Conservation (phyloP, 164 flowering plant genomes). For the Buxus sempervirens region DNA sequence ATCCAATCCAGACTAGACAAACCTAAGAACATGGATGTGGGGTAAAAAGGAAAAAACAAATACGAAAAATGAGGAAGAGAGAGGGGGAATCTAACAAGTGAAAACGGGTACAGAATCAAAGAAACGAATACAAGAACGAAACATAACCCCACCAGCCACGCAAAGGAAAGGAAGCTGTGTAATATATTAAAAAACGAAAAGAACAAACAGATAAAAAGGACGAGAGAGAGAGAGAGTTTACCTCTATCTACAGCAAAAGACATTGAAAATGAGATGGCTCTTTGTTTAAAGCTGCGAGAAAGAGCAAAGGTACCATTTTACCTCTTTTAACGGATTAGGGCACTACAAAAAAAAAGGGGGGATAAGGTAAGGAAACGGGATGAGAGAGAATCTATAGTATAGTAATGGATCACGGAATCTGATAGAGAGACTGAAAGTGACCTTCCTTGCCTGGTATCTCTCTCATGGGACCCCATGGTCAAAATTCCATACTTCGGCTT, state of each 20-base stretch:
- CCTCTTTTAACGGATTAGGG: too few relatives aligned
- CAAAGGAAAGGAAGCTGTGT: slow-evolving; percentile 4
- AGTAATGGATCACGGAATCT: too few relatives aligned
- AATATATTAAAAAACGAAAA: slow-evolving; percentile 2
- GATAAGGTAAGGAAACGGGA: too few relatives aligned
- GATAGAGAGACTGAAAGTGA: too few relatives aligned
- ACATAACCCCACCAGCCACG: slow-evolving; percentile 20
- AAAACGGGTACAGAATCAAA: slow-evolving; percentile 16
- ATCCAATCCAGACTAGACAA: slow-evolving; percentile 63
- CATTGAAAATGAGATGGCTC: slow-evolving; percentile 10
- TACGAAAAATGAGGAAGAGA: neutral
- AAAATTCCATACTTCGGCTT: too few relatives aligned
- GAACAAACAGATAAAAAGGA: neutral
- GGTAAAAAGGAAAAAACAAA: slow-evolving; percentile 4
- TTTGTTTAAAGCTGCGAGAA: neutral
- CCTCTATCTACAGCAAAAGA: slow-evolving; percentile 8
- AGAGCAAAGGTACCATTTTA: too few relatives aligned
- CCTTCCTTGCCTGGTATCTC: too few relatives aligned
- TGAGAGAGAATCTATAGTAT: too few relatives aligned
- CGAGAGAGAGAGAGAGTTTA: slow-evolving; percentile 9
- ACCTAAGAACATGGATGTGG: slow-evolving; percentile 49
- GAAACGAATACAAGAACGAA: slow-evolving; percentile 20
- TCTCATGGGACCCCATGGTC: too few relatives aligned
- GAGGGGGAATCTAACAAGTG: slow-evolving; percentile 16
- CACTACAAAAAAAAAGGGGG: too few relatives aligned